phyloP scores from a whole-genome alignment of 305 asterid genomes.

The Plantago coronopus region DNA sequence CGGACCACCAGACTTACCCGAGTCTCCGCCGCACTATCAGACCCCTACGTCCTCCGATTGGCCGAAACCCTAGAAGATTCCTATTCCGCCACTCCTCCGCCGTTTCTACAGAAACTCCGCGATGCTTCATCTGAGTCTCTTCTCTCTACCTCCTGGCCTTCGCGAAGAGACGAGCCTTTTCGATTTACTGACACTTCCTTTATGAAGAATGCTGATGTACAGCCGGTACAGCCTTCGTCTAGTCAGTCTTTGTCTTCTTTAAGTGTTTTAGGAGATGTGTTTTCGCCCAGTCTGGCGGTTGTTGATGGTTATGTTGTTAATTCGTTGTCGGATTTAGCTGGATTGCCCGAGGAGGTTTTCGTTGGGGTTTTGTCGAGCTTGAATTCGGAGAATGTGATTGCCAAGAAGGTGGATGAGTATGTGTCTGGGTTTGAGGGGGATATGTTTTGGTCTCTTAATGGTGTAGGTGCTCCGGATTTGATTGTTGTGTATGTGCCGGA shows the following conservation, averaged over 20 bases:
- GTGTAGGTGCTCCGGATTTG: constrained; percentile 87
- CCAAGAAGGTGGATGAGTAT: constrained; percentile 58
- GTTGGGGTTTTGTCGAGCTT: constrained; percentile 59
- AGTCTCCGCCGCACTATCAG: constrained; percentile 55
- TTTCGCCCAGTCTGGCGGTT: constrained; percentile 46
- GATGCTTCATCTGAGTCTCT: constrained; percentile 66
- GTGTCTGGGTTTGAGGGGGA: constrained; percentile 64
- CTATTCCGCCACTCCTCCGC: constrained; percentile 36
- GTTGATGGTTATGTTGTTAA: constrained; percentile 70
- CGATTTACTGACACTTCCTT: constrained; percentile 81
- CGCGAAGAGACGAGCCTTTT: constrained; percentile 83
- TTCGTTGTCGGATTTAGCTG: constrained; percentile 39
- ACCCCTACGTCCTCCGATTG: constrained; percentile 71
- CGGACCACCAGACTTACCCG: constrained; percentile 30
- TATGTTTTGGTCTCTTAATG: constrained; percentile 86
- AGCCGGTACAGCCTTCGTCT: constrained; percentile 42
- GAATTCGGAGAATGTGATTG: constrained; percentile 36
- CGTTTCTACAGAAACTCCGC: constrained; percentile 63
- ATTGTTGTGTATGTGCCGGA: constrained; percentile 79
- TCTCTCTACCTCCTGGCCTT: constrained; percentile 81
- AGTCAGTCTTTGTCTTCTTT: constrained; percentile 26
- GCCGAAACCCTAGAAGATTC: constrained; percentile 95
- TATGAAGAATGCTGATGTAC: constrained; percentile 55
- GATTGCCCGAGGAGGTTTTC: constrained; percentile 60
- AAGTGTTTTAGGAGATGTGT: constrained; percentile 31